phyloP scores from a whole-genome alignment of 345 rosid genomes.

The Salix viminalis region DNA sequence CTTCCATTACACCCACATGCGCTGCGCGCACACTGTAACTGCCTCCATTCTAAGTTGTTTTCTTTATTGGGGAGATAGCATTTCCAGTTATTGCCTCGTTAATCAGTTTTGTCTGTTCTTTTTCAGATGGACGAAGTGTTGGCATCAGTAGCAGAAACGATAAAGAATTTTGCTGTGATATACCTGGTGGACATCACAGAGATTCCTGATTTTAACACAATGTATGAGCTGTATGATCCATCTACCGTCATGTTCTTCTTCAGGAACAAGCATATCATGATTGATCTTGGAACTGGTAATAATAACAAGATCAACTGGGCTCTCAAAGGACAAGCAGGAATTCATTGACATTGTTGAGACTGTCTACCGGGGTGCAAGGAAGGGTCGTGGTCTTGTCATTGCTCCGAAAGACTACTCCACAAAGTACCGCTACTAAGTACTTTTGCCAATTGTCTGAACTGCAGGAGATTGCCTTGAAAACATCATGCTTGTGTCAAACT shows the following conservation, averaged over 20 bases:
- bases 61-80: background rate
- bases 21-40: no score
- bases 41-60: no score
- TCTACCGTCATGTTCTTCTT: constrained; percentile 95
- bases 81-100: background rate
- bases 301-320: constrained; percentile 99
- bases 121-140: constrained; percentile 90
- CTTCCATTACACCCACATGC: no score
- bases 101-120: background rate
- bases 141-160: constrained; percentile 82
- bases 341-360: constrained; percentile 88
- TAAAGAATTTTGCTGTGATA: constrained; percentile 92
- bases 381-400: constrained; percentile 92
- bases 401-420: constrained; percentile 98
- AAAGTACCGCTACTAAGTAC: constrained; percentile 68
- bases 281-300: constrained; percentile 95
- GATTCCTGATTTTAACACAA: constrained; percentile 91
- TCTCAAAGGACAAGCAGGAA: constrained; percentile 96
- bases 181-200: constrained; percentile 88
- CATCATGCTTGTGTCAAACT: background rate
- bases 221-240: constrained; percentile 93
- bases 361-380: constrained; percentile 83
- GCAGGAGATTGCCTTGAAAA: background rate
- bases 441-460: background rate
- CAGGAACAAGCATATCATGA: constrained; percentile 97